Base-by-base conservation (phyloP, 805 yeast species). In the Saccharomyces jurei region DNA sequence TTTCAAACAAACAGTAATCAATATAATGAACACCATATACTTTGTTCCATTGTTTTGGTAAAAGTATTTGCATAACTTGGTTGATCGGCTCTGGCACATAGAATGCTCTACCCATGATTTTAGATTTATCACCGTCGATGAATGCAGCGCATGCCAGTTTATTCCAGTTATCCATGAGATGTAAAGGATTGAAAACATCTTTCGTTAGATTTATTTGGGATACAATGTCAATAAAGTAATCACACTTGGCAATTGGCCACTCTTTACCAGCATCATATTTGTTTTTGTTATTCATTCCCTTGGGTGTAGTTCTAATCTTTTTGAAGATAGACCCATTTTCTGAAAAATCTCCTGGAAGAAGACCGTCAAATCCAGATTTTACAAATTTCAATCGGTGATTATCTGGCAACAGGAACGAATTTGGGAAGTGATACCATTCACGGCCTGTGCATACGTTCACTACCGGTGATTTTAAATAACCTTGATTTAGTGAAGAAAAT, bases 361-460 rank as follows among this genome's bases (percentile, higher is more conserved):
- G 73, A 0, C 97, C 97, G 66, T 84, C 81, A 70, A 91, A 92
- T 1, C 92, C 94, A 54, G 89, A 83, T 54, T 77, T 73, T 9
- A 87, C 81, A 68, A 89, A 92, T 61, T 75, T 74, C 26, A 89
- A 72, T 59, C 96, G 73, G 62, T 77, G 77, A 54, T 81, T 74
- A 4, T 80, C 77, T 3, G 87, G 84, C 26, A 92, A 72, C 65
- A 91, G 89, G 66, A 90, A 87, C 0, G 97, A 90, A 0, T 87
- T 83, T 9, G 98, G 97, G 70, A 75, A 91, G 65, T 92, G 87
- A 64, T 89, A 89, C 97, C 97, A 91, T 71, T 92, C 97, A 55
- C 96, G 79, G 2, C 97, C 97, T n/a, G 87, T 77, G 70, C 98
- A 92, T 0, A 92, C 85, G 59, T 82, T 85, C 41, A 71, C 72